phyloP scores from a whole-genome alignment of 2,329 filamentous ascomycete species.

The Calonectria henricotiae region DNA sequence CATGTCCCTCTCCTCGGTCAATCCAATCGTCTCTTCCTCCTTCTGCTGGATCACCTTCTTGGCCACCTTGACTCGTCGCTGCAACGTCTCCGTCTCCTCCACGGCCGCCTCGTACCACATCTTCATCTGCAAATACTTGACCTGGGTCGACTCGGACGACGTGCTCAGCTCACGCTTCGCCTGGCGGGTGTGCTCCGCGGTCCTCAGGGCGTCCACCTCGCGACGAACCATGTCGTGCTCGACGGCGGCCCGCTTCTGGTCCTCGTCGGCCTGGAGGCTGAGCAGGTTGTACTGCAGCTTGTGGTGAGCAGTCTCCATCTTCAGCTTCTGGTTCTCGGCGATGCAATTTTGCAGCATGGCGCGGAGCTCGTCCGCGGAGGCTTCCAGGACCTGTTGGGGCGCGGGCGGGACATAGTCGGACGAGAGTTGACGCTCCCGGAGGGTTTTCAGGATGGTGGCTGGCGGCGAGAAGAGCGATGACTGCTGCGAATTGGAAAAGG shows the following conservation, averaged over 20 bases:
- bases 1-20: constrained; percentile 84
- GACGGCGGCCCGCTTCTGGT: constrained; percentile 88
- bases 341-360: constrained; percentile 71
- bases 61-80: constrained; percentile 78
- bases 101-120: constrained; percentile 77
- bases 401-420: constrained; percentile 67
- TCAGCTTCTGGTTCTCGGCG: constrained; percentile 73
- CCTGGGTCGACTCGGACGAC: constrained; percentile 69
- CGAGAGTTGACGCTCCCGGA: constrained; percentile 53
- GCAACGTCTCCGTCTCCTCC: constrained; percentile 76
- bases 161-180: constrained; percentile 70
- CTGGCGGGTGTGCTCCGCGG: constrained; percentile 79
- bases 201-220: constrained; percentile 88
- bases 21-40: constrained; percentile 78
- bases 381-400: constrained; percentile 67
- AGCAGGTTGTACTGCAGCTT: constrained; percentile 92
- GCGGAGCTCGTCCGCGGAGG: constrained; percentile 71
- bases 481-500: constrained; percentile 63
- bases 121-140: constrained; percentile 76
- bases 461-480: constrained; percentile 71
- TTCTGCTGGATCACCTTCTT: constrained; percentile 86
- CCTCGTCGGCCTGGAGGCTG: constrained; percentile 86
- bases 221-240: constrained; percentile 93
- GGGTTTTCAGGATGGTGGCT: constrained; percentile 62
- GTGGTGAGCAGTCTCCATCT: constrained; percentile 90